Base-by-base conservation (phyloP, 345 rosid species). In the Euclidium syriacum region DNA sequence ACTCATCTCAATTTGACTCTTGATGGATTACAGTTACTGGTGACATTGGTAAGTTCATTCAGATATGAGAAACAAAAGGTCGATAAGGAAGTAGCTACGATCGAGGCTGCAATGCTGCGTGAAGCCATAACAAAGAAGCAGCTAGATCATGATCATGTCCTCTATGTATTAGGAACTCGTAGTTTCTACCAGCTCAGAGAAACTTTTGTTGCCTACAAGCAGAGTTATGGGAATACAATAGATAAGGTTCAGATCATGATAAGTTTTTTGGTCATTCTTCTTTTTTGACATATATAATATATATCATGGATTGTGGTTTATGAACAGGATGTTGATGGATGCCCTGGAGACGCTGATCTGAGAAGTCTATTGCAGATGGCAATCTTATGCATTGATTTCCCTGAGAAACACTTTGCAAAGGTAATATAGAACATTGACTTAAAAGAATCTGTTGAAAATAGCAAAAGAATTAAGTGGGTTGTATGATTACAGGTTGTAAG, bases 381-480 rank as follows among this genome's bases (percentile, higher is more conserved):
- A n/a, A 68, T 87, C 33, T 46, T 55, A 41, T 85, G 98, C 70
- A 71, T 87, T 48, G 80, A 81, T 15, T 57, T 60, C 44, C 98
- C 97, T 2, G 95, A 84, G 79, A 85, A 76, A 73, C 88, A 94
- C 67, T 90, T 94, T 44, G 96, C 97, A 23, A 80, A 84, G 92
- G 98, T 83, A 50, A 62, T 32, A 62, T 32, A 7, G 23, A 4
- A 38, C 16, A 30, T 27, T 12, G 26, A 62, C 9, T 30, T 26
- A 33, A 62, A 61, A 33, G 48, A 61, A 34, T 29, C 5, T 40
- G 20, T 43, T 30, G 27, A 20, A n/a, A n/a, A n/a, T n/a, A n/a
- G n/a, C n/a, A n/a, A n/a, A n/a, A n/a, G n/a, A n/a, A n/a, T 3
- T 4, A 36, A 36, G 41, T 30, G 7, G 14, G 48, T 14, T 46